Base-by-base conservation (phyloP, 148 eudicot genomes). In the Rhododendron simsii region DNA sequence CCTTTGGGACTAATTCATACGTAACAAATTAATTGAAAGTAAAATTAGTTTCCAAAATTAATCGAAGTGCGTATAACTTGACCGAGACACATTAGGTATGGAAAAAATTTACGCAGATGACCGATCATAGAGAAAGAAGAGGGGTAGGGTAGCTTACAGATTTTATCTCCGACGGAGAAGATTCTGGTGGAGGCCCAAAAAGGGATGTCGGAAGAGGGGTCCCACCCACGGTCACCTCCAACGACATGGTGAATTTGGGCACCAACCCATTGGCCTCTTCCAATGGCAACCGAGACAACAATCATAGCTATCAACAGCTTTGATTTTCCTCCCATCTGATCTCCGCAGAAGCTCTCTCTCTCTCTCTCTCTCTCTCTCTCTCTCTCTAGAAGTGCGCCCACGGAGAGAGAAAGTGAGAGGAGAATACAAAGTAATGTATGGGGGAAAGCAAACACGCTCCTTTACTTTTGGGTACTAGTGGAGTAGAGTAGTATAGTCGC, bases 201-300 rank as follows among this genome's bases (percentile, higher is more conserved):
- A 61, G 51, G 88, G 81, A 95, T 85, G 84, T 92, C 89, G 20
- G 93, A 78, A 33, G 92, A 83, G 28, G 89, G 48, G 26, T 92
- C 91, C 96, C 94, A 94, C n/a, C 94, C 95, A 14, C 89, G 91
- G 37, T 95, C 95, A 41, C 88, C 93, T 12, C 93, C 95, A 7
- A 91, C 94, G 3, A 94, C 93, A 80, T 94, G 96, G 84, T 94
- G 95, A 28, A 87, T 86, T 45, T 87, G 91, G 15, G 88, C 94
- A 44, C 84, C 80, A 28, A 84, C 90, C 84, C 88, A 80, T 67
- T 39, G 63, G 26, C 85, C 85, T 47, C 87, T 85, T 41, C 91
- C 91, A 41, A 75, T 45, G 30, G 48, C 82, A 78, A 83, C 87
- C 13, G 53, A 78, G 4, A 84, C 18, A 1, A 87, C 41, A 14